Conservation (phyloP, 306 rosid species). For the Ormosia semicastrata region DNA sequence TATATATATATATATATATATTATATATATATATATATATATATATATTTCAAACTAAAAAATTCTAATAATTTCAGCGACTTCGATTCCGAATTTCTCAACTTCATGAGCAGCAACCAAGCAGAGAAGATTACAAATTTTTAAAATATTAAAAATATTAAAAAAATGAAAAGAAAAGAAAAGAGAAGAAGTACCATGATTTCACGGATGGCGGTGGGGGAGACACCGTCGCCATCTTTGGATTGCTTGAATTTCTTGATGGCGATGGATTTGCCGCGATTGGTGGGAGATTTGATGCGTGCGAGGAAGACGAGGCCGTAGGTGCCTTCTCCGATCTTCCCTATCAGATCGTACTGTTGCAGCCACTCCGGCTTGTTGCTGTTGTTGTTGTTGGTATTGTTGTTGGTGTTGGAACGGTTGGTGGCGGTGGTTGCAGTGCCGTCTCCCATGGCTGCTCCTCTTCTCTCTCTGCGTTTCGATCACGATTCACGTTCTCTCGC, state of each 20-base stretch:
- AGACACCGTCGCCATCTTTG: conserved; percentile 93
- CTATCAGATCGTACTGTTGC: conserved; percentile 90
- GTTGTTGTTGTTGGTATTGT: conserved; percentile 26
- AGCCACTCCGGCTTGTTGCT: conserved; percentile 93
- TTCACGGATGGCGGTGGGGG: conserved; percentile 99
- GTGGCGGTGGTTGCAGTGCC: conserved; percentile 31
- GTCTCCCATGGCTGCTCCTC: conserved; percentile 62
- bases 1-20: too few species aligned
- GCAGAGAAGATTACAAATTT: neutral
- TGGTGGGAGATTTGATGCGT: conserved; percentile 53
- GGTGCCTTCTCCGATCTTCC: conserved; percentile 94
- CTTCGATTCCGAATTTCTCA: neutral
- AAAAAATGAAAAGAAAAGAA: neutral
- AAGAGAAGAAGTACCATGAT: conserved; percentile 57
- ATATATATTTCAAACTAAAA: neutral
- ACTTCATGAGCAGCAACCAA: neutral
- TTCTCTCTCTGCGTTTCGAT: neutral
- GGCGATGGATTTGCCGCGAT: conserved; percentile 92
- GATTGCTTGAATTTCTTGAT: conserved; percentile 96
- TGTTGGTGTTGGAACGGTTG: conserved; percentile 32
- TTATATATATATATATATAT: too few species aligned
- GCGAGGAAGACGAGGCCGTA: conserved; percentile 95
- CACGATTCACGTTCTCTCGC: neutral
- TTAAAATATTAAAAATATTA: neutral
- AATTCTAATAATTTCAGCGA: neutral